Evolutionary conservation across 768 basidiomycete genomes (phyloP), one percentile per base, ranked within the genome.

Genomic region (Cystoderma amianthinum): DNA sequence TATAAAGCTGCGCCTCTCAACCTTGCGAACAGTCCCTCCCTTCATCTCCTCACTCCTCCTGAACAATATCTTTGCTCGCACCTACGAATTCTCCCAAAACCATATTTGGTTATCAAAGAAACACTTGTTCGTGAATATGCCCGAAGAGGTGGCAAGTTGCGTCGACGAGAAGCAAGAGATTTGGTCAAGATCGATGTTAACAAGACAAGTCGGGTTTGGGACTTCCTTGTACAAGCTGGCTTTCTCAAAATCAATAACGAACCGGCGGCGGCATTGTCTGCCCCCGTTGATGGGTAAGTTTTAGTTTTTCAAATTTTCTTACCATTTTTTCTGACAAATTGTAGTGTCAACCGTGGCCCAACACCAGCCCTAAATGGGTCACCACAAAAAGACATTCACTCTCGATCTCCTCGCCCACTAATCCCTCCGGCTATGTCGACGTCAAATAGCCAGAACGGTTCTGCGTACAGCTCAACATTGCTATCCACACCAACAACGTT

Each of bases 21-120:
- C 56, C 76, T 98, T 44, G 84, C 93, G 23, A 92, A 93, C 56
- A 85, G 89, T 48, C 84, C 87, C 0, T 89, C 86, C 1, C 67
- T 98, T 4, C 89, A 97, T 54, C 75, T 99, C 6, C 85, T 99
- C 50, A 87, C 90, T 1, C 74, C 81, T 9, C 82, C 80, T 20
- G 95, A 99, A 62, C 90, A 93, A 59, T 68, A 74, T 0, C 79
- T 98, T 16, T 97, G 96, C 58, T 87, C 91, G 2, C 74, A 78
- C 42, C 73, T 98, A 21, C 85, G 93, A 4, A 92, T 99, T 44
- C 72, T 96, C 15, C 95, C 96, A 1, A 90, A 91, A 55, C 92
- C 96, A 1, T 99, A 96, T 59, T 80, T 99, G 39, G 80, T 87
- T 45, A 88, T 98, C 65, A 99, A 99, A 59, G 92, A 96, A 61